These are phyloP conservation scores for Mytilinidion resinicola DNA, from an alignment of 495 filamentous ascomycete genomes.

Conservation along the genomic window DNA sequence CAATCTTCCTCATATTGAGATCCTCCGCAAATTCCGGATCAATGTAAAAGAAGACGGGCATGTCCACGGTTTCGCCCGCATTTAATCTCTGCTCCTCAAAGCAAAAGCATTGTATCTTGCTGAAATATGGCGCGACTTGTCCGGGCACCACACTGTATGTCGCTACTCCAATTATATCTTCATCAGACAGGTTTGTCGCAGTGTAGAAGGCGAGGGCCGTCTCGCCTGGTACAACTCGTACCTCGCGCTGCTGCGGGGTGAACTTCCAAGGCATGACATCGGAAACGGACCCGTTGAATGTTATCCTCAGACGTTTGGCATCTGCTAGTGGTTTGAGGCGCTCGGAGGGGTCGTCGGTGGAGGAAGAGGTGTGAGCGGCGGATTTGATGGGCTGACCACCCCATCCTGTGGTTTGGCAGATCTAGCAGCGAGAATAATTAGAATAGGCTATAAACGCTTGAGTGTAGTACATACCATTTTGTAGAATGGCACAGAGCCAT, in stretches of 20 bases:
- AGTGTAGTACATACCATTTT: constrained; percentile 63
- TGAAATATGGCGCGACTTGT: constrained; percentile 95
- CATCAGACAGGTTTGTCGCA: constrained; percentile 78
- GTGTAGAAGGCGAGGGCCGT: constrained; percentile 98
- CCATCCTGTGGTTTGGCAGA: constrained; percentile 95
- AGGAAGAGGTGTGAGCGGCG: constrained; percentile 55
- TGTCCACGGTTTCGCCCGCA: constrained; percentile 95
- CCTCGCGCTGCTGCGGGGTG: constrained; percentile 91
- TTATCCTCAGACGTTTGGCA: constrained; percentile 84
- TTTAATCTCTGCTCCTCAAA: constrained; percentile 95
- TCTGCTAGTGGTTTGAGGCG: constrained; percentile 74
- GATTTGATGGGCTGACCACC: constrained; percentile 87
- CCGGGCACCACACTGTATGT: constrained; percentile 96
- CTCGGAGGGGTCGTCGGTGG: constrained; percentile 54
- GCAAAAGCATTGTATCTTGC: constrained; percentile 99
- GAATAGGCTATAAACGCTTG: neutral
- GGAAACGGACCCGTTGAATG: constrained; percentile 91
- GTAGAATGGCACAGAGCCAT: constrained; percentile 94
- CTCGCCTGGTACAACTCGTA: constrained; percentile 89
- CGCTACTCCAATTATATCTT: constrained; percentile 95
- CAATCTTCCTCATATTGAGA: constrained; percentile 84
- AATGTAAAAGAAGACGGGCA: constrained; percentile 99
- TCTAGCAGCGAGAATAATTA: constrained; percentile 44
- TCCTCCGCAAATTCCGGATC: constrained; percentile 93
- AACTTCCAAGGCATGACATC: constrained; percentile 98